These are phyloP conservation scores for Rhizophagus clarus DNA, from an alignment of 192 early-diverging fungal species.

Conservation along the genomic window DNA sequence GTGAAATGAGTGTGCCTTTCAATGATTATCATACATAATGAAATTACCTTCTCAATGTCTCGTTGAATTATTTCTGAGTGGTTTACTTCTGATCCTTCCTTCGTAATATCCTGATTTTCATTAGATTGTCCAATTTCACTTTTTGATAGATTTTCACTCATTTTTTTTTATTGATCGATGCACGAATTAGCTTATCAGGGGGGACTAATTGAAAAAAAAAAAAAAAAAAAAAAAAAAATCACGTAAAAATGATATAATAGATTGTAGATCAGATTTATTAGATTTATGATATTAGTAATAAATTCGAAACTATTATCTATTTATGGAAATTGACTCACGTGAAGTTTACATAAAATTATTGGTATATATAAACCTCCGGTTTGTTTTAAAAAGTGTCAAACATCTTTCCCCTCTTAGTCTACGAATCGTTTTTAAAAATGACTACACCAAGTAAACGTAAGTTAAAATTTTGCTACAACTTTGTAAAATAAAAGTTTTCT, in stretches of 20 bases:
- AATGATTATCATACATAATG: neutral
- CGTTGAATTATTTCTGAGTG: neutral
- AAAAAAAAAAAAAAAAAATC: no score
- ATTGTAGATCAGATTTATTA: no score
- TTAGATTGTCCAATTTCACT: no score
- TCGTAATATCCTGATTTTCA: neutral
- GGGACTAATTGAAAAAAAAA: no score
- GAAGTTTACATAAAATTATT: neutral
- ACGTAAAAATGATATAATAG: no score
- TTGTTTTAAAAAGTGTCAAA: neutral
- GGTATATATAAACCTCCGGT: neutral
- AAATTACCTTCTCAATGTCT: constrained; percentile 19
- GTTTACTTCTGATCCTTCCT: neutral
- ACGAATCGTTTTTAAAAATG: neutral
- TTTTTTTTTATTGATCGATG: no score
- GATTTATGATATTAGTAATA: no score
- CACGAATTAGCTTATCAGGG: no score
- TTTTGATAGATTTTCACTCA: no score
- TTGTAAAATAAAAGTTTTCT: neutral
- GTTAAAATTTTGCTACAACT: neutral
- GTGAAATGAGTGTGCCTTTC: neutral
- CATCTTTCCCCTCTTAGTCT: neutral
- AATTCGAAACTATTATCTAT: no score
- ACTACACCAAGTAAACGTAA: constrained; percentile 30
- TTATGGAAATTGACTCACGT: no score